Conservation (phyloP, 2,329 filamentous ascomycete genomes). For the Aspergillus proliferans region DNA sequence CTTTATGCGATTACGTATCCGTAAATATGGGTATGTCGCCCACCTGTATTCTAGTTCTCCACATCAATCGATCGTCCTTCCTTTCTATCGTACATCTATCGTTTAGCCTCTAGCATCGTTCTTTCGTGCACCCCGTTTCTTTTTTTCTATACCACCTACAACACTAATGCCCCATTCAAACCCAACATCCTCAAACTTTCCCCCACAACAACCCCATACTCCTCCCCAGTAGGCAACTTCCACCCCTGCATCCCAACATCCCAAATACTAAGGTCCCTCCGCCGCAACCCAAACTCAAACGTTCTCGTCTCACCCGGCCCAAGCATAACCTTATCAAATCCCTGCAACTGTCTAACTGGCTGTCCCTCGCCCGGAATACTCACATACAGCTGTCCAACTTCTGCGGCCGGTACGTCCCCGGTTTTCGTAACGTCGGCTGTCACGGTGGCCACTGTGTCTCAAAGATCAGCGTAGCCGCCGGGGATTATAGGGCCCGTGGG, state of each 20-base stretch:
- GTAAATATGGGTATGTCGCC: no score
- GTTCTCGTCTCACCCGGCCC: slow-evolving; percentile 56
- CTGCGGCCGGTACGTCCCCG: slow-evolving; percentile 35
- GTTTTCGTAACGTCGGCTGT: slow-evolving; percentile 40
- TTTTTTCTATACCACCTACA: not conserved
- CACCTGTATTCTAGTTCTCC: no score
- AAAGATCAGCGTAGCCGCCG: slow-evolving; percentile 49
- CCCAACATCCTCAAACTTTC: not conserved
- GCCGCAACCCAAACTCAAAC: slow-evolving; percentile 61
- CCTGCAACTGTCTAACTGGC: slow-evolving; percentile 56
- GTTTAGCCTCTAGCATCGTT: no score
- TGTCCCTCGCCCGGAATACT: slow-evolving; percentile 56
- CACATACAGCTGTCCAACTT: slow-evolving; percentile 55
- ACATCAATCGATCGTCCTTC: no score
- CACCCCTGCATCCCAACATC: slow-evolving; percentile 66
- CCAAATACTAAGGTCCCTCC: slow-evolving; percentile 78
- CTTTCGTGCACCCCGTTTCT: no score
- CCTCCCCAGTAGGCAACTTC: slow-evolving; percentile 48
- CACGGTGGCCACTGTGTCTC: slow-evolving; percentile 39
- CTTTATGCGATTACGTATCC: no score
- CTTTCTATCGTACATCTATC: no score
- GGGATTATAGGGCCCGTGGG: slow-evolving; percentile 39
- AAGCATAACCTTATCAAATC: slow-evolving; percentile 69
- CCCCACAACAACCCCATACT: not conserved
- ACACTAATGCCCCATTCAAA: not conserved